Conservation (phyloP, 140 eudicot species). For the Cichorium intybus region DNA sequence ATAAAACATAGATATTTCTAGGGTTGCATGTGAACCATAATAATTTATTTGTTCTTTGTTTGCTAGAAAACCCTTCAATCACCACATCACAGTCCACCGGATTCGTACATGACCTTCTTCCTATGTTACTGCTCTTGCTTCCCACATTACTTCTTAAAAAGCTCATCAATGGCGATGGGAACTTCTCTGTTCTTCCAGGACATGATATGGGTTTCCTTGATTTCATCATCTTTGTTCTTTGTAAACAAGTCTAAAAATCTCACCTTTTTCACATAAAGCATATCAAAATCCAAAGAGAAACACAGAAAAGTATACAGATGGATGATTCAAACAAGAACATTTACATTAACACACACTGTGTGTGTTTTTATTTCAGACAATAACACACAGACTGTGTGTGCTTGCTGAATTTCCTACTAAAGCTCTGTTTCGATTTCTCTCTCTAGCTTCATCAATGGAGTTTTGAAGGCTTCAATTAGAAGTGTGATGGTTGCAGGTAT, state of each 20-base stretch:
- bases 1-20: no score
- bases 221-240: slow-evolving; percentile 40
- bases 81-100: no score
- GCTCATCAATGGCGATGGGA: slow-evolving; percentile 86
- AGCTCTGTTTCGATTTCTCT: neutral
- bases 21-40: no score
- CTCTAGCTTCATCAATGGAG: slow-evolving; percentile 10
- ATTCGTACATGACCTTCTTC: slow-evolving; percentile 66
- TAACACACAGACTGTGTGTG: neutral
- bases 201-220: slow-evolving; percentile 60
- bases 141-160: slow-evolving; percentile 70
- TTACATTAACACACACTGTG: neutral
- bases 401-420: neutral
- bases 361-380: neutral
- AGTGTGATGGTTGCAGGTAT: no score
- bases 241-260: neutral
- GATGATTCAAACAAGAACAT: no score
- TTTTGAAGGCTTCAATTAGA: slow-evolving; percentile 14
- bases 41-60: no score
- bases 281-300: neutral
- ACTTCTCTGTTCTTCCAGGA: slow-evolving; percentile 75
- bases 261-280: neutral
- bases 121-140: slow-evolving; percentile 50
- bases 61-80: no score
- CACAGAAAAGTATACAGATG: no score